phyloP scores from a whole-genome alignment of 805 yeast species.

The Yamadazyma akitaensis region DNA sequence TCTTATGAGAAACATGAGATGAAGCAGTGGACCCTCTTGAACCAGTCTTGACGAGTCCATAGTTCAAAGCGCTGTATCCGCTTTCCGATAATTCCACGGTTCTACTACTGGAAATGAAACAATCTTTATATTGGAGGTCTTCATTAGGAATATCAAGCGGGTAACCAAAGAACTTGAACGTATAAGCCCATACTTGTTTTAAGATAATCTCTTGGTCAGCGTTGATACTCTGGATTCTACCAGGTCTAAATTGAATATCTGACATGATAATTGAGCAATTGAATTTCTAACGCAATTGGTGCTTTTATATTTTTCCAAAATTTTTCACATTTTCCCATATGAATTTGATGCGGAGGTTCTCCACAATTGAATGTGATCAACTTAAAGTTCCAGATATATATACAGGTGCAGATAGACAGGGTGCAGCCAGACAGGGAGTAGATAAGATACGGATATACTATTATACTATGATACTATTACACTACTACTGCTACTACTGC shows the following conservation, averaged over 20 bases:
- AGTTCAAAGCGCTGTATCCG: constrained; percentile 13
- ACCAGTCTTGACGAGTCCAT: constrained; percentile 20
- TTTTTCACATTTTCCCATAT: constrained; percentile 6
- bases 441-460: too few relatives aligned
- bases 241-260: constrained; percentile 27
- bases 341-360: constrained; percentile 8
- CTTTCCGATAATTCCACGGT: constrained; percentile 14
- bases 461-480: too few relatives aligned
- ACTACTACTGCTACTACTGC: too few relatives aligned
- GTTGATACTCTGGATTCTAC: constrained; percentile 35
- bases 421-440: too few relatives aligned
- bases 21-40: constrained; percentile 24
- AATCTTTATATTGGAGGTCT: constrained; percentile 27
- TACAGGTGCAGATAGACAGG: too few relatives aligned
- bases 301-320: not conserved
- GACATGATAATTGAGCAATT: constrained; percentile 2
- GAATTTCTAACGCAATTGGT: not conserved
- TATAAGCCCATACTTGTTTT: constrained; percentile 70
- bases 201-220: constrained; percentile 58
- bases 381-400: not conserved
- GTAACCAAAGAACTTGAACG: constrained; percentile 59
- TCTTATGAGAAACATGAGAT: constrained; percentile 24
- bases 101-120: constrained; percentile 29
- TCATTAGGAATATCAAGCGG: constrained; percentile 25
- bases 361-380: not conserved